These are phyloP conservation scores for Verbena officinalis DNA, from an alignment of 257 asterid species.

Conservation along the genomic window DNA sequence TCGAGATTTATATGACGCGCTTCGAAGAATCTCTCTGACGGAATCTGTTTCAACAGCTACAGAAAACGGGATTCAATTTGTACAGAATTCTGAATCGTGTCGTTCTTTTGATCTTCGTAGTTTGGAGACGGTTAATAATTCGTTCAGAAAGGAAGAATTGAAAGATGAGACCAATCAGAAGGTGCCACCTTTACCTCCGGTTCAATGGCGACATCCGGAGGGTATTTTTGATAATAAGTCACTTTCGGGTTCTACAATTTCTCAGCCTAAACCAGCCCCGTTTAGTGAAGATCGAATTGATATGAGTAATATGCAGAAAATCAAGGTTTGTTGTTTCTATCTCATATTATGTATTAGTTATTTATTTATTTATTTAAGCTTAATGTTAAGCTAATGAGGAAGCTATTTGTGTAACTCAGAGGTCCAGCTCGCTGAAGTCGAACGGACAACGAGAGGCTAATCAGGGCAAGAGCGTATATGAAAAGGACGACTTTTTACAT, in stretches of 20 bases:
- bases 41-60: constrained; percentile 56
- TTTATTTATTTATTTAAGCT: constrained; percentile 4
- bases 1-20: constrained; percentile 62
- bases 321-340: constrained; percentile 51
- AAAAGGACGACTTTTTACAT: constrained; percentile 80
- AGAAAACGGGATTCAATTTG: constrained; percentile 39
- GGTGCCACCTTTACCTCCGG: constrained; percentile 72
- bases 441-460: constrained; percentile 40
- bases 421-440: constrained; percentile 38
- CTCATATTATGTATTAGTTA: neutral
- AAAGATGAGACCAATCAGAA: constrained; percentile 28
- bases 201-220: constrained; percentile 53
- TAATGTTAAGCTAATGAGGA: constrained; percentile 11
- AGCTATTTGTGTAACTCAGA: constrained; percentile 40
- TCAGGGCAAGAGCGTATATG: constrained; percentile 51
- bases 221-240: constrained; percentile 36
- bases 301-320: constrained; percentile 39
- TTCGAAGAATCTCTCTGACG: constrained; percentile 63
- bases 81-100: constrained; percentile 47
- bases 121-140: constrained; percentile 45
- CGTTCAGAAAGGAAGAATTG: constrained; percentile 52
- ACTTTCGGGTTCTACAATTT: constrained; percentile 48
- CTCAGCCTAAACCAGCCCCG: constrained; percentile 84
- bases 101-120: constrained; percentile 61
- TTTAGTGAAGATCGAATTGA: constrained; percentile 51